Conservation (phyloP, 257 asterid genomes). For the Solanum verrucosum region DNA sequence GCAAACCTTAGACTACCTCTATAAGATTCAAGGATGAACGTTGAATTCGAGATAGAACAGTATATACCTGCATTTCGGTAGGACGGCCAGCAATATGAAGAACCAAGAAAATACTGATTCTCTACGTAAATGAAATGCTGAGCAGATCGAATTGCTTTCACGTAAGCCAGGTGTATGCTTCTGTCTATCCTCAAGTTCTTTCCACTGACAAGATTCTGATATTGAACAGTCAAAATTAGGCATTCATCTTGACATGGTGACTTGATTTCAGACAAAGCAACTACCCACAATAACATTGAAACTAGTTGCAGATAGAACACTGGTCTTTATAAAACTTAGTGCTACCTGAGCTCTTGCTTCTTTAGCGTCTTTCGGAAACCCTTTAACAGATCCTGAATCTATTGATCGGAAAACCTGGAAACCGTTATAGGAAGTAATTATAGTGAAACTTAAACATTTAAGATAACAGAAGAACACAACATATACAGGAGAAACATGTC, state of each 20-base stretch:
- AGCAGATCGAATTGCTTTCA: conserved; percentile 87
- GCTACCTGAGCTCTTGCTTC: conserved; percentile 52
- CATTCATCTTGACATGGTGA: neutral
- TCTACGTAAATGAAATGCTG: conserved; percentile 88
- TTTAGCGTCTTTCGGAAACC: conserved; percentile 66
- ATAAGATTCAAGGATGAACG: neutral
- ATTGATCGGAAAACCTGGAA: conserved; percentile 89
- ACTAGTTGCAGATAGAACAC: neutral
- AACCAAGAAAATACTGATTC: conserved; percentile 95
- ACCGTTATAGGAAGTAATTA: neutral
- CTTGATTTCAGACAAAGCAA: neutral
- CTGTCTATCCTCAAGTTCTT: conserved; percentile 71
- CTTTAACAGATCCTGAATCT: conserved; percentile 92
- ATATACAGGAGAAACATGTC: neutral
- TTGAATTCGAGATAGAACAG: neutral
- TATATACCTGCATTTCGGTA: conserved; percentile 62
- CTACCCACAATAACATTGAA: neutral
- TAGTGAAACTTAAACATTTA: neutral
- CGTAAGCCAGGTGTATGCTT: conserved; percentile 89
- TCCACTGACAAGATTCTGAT: conserved; percentile 71
- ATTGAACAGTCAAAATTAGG: neutral
- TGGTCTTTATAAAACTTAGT: neutral
- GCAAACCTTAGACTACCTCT: neutral
- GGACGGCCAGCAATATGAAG: conserved; percentile 90
- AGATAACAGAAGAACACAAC: neutral